A percentile compares a stretch with the other conserved stretches of the same genome.
phyloP scores from a whole-genome alignment of 148 eudicot genomes.

The Simmondsia chinensis region DNA sequence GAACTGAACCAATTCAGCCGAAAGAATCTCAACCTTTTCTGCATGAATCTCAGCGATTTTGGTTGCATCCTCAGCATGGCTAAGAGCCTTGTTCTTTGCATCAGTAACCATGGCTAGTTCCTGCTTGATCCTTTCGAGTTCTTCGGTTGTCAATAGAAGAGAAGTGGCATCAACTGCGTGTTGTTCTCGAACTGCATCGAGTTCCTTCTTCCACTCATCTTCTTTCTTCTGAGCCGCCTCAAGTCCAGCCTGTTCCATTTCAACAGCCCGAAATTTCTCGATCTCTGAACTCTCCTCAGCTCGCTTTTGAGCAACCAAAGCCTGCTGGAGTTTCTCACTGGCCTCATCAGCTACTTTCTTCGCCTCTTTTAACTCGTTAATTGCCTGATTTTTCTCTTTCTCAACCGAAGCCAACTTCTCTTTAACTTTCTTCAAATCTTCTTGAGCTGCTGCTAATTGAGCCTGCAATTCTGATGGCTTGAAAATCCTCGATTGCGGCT shows the following conservation, averaged over 20 bases:
- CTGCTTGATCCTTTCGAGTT: constrained; percentile 58
- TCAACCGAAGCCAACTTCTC: constrained; percentile 55
- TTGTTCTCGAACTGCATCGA: constrained; percentile 62
- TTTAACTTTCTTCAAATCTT: constrained; percentile 73
- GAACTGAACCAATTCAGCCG: constrained; percentile 57
- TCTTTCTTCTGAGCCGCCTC: constrained; percentile 75
- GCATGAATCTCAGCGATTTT: constrained; percentile 76
- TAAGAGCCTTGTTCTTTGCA: constrained; percentile 64
- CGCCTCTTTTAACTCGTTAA: constrained; percentile 55
- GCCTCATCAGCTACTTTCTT: constrained; percentile 68
- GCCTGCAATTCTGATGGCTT: constrained; percentile 81
- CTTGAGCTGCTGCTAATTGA: constrained; percentile 52
- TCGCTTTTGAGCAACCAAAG: constrained; percentile 73
- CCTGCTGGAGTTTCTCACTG: constrained; percentile 69
- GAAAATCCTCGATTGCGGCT: constrained; percentile 44
- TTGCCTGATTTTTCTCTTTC: constrained; percentile 63
- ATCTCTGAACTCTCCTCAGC: constrained; percentile 81
- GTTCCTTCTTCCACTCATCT: constrained; percentile 68
- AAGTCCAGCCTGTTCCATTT: constrained; percentile 76
- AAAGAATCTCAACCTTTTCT: constrained; percentile 51
- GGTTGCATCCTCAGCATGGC: constrained; percentile 82
- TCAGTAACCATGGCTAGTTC: constrained; percentile 53
- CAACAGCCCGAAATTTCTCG: constrained; percentile 80
- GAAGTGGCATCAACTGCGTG: constrained; percentile 62
- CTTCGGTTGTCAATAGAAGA: constrained; percentile 56